These are phyloP conservation scores for Trichoderma asperellum DNA, from an alignment of 2,329 filamentous ascomycete genomes.

Conservation along the genomic window DNA sequence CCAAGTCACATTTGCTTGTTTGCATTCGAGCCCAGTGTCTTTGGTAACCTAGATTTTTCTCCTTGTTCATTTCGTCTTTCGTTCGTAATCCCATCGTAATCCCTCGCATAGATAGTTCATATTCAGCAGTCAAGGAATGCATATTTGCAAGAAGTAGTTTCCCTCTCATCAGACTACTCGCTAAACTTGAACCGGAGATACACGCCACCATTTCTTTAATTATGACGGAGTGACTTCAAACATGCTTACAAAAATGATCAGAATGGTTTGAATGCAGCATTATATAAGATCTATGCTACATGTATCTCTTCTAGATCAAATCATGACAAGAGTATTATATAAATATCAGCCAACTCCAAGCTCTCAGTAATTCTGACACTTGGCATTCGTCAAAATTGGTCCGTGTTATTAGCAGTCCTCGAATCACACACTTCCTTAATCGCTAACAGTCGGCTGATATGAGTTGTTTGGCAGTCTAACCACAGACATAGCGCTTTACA, in stretches of 20 bases:
- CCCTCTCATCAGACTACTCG: no score
- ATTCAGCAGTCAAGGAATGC: no score
- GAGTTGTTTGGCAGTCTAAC: not conserved
- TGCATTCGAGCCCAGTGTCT: no score
- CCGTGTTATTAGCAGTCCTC: not conserved
- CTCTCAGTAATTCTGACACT: not conserved
- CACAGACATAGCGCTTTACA: not conserved
- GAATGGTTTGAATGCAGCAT: not conserved
- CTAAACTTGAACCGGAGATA: not conserved
- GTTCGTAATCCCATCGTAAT: no score
- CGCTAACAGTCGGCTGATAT: not conserved
- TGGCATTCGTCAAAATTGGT: not conserved
- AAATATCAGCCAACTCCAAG: not conserved
- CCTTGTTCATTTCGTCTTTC: no score
- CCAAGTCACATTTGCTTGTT: no score
- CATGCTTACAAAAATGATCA: not conserved
- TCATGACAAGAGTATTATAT: not conserved
- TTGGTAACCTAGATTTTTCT: no score
- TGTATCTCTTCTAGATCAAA: not conserved
- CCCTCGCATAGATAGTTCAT: no score
- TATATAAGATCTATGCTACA: not conserved
- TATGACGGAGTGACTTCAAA: not conserved
- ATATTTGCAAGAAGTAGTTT: no score
- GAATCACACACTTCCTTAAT: not conserved
- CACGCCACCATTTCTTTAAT: not conserved